Conservation (phyloP, 2,329 filamentous ascomycete genomes). For the Alternaria angustiovoidea region DNA sequence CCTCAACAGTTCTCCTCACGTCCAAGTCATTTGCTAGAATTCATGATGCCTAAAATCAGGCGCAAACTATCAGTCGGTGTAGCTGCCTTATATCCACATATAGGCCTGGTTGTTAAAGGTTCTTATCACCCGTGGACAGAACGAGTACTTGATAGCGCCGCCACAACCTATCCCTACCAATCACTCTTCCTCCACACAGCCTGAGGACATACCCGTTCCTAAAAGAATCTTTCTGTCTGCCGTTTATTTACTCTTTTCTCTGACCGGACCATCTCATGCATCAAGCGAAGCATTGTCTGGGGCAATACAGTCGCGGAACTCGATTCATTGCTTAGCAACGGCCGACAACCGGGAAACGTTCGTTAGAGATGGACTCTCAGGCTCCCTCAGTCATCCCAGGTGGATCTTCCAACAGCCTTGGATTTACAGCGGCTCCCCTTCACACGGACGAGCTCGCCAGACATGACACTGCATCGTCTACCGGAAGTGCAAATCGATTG, state of each 20-base stretch:
- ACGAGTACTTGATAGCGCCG: neutral
- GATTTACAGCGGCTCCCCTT: neutral
- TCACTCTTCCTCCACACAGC: neutral
- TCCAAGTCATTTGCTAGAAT: neutral
- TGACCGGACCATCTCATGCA: slow-evolving; percentile 18
- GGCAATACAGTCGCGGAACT: slow-evolving; percentile 13
- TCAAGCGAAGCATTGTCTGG: slow-evolving; percentile 7
- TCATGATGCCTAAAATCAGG: slow-evolving; percentile 14
- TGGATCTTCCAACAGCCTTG: neutral
- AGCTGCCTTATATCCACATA: neutral
- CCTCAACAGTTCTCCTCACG: slow-evolving; percentile 16
- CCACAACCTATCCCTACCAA: neutral
- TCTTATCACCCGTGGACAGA: neutral
- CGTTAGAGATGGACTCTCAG: slow-evolving; percentile 14
- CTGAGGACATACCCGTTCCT: neutral
- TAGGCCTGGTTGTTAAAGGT: slow-evolving; percentile 2
- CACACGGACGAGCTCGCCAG: slow-evolving; percentile 9
- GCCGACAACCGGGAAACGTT: neutral
- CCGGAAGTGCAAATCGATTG: slow-evolving; percentile 24
- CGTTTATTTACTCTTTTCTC: neutral
- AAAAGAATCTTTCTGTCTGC: neutral
- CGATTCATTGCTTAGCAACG: slow-evolving; percentile 8
- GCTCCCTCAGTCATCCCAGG: neutral
- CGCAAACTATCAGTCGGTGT: slow-evolving; percentile 4
- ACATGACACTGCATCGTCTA: slow-evolving; percentile 29